Conservation (phyloP, 108 stramenopile species). For the Aurantiochytrium sp. region DNA sequence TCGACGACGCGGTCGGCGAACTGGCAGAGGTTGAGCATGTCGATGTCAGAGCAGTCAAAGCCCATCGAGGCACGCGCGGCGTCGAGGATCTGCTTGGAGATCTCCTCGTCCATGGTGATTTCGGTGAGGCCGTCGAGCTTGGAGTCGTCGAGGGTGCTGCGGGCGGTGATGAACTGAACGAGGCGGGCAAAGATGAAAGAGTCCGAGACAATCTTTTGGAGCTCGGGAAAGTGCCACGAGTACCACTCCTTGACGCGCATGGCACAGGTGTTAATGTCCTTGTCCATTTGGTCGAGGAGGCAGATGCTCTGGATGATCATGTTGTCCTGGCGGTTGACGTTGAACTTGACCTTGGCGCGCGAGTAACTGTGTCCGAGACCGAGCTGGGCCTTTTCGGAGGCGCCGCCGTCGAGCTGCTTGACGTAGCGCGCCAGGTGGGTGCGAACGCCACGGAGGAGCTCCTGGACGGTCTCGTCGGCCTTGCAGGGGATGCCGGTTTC, state of each 20-base stretch:
- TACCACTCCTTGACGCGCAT: conserved; percentile 99
- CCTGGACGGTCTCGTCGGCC: conserved; percentile 58
- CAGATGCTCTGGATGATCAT: conserved; percentile 99
- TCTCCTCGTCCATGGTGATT: conserved; percentile 76
- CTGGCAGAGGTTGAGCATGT: conserved; percentile 91
- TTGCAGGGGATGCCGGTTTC: conserved; percentile 39
- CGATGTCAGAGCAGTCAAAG: conserved; percentile 90
- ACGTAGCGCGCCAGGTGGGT: conserved; percentile 80
- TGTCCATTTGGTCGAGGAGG: conserved; percentile 97
- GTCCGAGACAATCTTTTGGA: conserved; percentile 60
- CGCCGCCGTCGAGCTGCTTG: conserved; percentile 79
- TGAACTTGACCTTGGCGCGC: conserved; percentile 97
- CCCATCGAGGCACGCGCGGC: conserved; percentile 94
- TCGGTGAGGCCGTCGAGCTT: conserved; percentile 59
- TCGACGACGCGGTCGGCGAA: conserved; percentile 96
- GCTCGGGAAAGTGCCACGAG: conserved; percentile 99
- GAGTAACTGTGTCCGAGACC: conserved; percentile 97
- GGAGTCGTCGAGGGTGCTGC: conserved; percentile 18
- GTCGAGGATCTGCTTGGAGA: conserved; percentile 72
- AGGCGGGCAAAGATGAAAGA: conserved; percentile 58
- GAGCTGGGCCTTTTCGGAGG: conserved; percentile 88
- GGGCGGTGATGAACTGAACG: conserved; percentile 41
- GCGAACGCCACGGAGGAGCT: conserved; percentile 82
- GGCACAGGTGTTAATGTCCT: conserved; percentile 98
- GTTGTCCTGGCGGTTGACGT: conserved; percentile 92